Evolutionary conservation across 2,329 filamentous ascomycete species (phyloP), one percentile per base, ranked within the genome.

Genomic region (Verticillium longisporum): DNA sequence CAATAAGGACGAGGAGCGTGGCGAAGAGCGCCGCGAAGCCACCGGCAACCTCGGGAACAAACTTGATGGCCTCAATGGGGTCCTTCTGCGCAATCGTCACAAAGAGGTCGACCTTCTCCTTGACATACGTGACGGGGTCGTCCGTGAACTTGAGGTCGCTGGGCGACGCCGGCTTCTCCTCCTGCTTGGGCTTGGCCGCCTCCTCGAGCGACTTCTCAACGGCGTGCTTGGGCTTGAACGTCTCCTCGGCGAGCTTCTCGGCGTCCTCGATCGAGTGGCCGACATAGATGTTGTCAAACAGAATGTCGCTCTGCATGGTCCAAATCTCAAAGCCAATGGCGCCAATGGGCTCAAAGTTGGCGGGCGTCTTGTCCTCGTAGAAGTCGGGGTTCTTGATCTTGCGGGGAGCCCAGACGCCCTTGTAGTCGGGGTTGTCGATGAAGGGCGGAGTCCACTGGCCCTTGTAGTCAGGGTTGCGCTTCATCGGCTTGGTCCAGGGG

Each of bases 241-340:
- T 91, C 84, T 97, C 91, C 66, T 89, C 84, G 70, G 92, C 90
- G 72, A 99, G 83, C 80, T 93, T 90, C 77, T 90, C 87, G 65
- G 95, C 95, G 68, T 99, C 95, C 73, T 92, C 92, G 68, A 95
- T 76, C 21, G 94, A 98, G 87, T 99, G 95, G 66, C 95, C 95
- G 75, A 99, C 92, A 86, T 98, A 99, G 83, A 99, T 96, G 88
- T 99, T 99, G 87, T 98, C 92, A 72, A 99, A 98, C 71, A 97
- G 89, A 70, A 99, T 98, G 74, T 97, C 90, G 76, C 88, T 96
- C 81, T 97, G 94, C 95, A 99, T 99, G 71, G 95, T 98, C 95
- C 95, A 99, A 80, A 99, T 94, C 80, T 99, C 95, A 73, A 98
- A 98, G 70, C 95, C 95, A 80, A 98, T 93, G 81, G 92, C 94